Evolutionary conservation across 2,329 filamentous ascomycete genomes (phyloP).

Genomic region (Talaromyces sp.): DNA sequence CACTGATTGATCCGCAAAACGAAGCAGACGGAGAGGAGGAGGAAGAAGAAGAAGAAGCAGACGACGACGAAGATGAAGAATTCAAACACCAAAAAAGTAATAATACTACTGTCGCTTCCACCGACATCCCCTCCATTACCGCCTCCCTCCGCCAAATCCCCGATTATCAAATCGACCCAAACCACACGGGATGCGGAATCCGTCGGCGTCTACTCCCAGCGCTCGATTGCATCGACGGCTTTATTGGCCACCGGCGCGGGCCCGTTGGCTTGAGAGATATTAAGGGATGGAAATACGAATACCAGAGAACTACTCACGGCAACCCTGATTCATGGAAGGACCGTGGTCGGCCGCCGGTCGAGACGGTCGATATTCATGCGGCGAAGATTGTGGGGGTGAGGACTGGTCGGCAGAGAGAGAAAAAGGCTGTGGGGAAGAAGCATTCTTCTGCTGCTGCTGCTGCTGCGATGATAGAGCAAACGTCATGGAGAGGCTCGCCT

Average conservation of each 20-base stretch:
- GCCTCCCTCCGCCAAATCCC: constrained; percentile 36
- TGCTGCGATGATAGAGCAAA: too few relatives aligned
- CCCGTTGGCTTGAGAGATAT: constrained; percentile 24
- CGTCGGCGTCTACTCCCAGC: constrained; percentile 35
- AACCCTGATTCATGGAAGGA: constrained; percentile 14
- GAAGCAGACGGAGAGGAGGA: constrained; percentile 13
- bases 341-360: constrained; percentile 12
- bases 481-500: background rate
- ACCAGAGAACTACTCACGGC: background rate
- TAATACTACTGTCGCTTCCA: background rate
- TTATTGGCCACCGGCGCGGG: constrained; percentile 26
- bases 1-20: constrained; percentile 31
- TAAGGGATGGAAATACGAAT: constrained; percentile 14
- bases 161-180: constrained; percentile 38
- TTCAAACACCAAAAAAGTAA: background rate
- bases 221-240: constrained; percentile 34
- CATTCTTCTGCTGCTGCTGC: constrained; percentile 15
- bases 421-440: constrained; percentile 10
- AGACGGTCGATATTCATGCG: constrained; percentile 12
- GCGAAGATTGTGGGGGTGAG: constrained; percentile 12
- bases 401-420: background rate
- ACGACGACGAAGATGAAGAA: constrained; percentile 4
- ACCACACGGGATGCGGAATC: constrained; percentile 38
- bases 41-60: background rate
- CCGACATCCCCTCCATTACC: constrained; percentile 27